Percentiles rank a stretch among this genome's conserved stretches.
These are phyloP conservation scores for Rhododendron kiyosumense DNA, from an alignment of 148 eudicot species.

Conservation along the genomic window DNA sequence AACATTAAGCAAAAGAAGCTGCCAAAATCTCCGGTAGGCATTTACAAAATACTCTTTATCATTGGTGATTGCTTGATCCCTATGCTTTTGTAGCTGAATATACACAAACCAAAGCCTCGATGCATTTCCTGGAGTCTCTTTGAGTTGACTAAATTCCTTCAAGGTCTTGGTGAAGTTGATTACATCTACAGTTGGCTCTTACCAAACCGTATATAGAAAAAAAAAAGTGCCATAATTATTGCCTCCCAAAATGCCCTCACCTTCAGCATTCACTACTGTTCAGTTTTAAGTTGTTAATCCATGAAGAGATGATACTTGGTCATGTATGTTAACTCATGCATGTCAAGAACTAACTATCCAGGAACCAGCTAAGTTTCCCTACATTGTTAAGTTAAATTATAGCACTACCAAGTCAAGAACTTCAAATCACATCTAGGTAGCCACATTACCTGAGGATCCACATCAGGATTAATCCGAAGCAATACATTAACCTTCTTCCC, in stretches of 20 bases:
- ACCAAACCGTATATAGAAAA: background rate
- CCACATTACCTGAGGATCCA: constrained; percentile 83
- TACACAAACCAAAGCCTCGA: background rate
- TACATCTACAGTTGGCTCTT: background rate
- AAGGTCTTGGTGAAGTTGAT: background rate
- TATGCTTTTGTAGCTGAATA: background rate
- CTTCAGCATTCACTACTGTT: background rate
- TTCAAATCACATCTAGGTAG: background rate
- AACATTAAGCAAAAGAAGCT: background rate
- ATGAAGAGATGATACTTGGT: background rate
- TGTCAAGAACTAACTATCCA: background rate
- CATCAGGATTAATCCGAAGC: constrained; percentile 95
- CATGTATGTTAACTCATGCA: background rate
- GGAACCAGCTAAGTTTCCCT: background rate
- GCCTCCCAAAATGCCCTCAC: background rate
- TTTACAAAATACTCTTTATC: background rate
- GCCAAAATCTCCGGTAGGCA: background rate
- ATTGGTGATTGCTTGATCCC: background rate
- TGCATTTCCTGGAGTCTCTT: background rate
- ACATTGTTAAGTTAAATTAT: background rate
- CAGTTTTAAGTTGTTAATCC: background rate
- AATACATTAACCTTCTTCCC: constrained; percentile 86
- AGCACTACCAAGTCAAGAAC: background rate
- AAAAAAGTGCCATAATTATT: background rate
- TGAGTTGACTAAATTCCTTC: background rate